Percentiles rank a stretch among this genome's conserved stretches.
Evolutionary conservation across 2,329 filamentous ascomycete genomes (phyloP).

Genomic region (Beauveria bassiana): DNA sequence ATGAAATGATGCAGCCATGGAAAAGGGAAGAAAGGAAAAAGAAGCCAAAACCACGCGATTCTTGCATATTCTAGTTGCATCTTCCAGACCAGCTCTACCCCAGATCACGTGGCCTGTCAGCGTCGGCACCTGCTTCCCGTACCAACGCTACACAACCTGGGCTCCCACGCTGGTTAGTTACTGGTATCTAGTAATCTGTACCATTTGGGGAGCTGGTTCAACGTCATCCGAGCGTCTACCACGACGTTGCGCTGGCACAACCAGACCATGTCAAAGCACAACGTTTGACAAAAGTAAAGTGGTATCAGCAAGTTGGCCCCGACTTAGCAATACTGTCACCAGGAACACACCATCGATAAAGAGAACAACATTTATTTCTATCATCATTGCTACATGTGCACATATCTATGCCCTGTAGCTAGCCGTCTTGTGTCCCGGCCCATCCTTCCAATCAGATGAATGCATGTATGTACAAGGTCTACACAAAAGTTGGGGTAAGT

Average conservation of each 20-base stretch:
- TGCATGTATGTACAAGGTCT: background rate
- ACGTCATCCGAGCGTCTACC: no score
- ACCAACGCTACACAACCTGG: no score
- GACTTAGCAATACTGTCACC: background rate
- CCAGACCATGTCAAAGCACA: background rate
- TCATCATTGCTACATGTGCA: background rate
- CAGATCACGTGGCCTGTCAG: background rate
- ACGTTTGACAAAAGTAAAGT: no score
- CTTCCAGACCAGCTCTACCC: background rate
- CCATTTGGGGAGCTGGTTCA: no score
- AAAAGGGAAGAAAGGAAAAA: background rate
- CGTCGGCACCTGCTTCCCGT: no score
- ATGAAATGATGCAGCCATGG: background rate
- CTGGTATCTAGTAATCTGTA: no score
- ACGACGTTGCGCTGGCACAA: background rate
- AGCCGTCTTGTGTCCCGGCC: constrained; percentile 1
- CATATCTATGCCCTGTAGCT: background rate
- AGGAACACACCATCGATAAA: no score
- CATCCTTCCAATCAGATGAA: background rate
- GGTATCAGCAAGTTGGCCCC: no score
- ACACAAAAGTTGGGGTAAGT: background rate
- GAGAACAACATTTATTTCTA: background rate
- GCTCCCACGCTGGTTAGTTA: no score
- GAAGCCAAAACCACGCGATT: background rate
- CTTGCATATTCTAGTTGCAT: background rate